Base-by-base conservation (phyloP, 805 yeast genomes). In the Priceomyces haplophilus region DNA sequence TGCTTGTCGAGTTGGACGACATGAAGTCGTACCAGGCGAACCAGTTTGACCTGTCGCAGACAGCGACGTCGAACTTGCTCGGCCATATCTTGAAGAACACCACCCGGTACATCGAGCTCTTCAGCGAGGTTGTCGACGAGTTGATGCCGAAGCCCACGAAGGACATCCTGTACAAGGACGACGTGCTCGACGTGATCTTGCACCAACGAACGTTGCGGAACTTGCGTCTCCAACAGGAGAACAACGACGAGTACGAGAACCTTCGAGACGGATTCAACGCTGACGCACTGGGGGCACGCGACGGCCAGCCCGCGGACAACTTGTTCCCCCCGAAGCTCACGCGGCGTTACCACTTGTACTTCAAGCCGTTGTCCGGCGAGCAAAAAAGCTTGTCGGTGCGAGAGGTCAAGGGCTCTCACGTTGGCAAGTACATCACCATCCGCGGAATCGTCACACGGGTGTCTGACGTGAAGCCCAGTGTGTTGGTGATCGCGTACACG, bases 381-480 rank as follows among this genome's bases (percentile, higher is more conserved):
- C 52, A 54, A 40, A 82, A 82, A 53, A 80, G 93, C 1, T 67
- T 88, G 43, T 85, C 97, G 2, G 98, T 93, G 4, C 80, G 99
- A 63, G 90, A 89, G 50, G 83, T 93, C 45, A 84, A 82, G 58
- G 97, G 97, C 48, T 69, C 74, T 30, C 82, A 79, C 50, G 74
- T 93, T 40, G 99, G 99, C 38, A 82, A 85, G 54, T 77, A 87
- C 48, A 85, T 93, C 55, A 90, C 97, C 0, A 85, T 90, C 3
- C 74, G 96, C 49, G 99, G 99, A 43, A 90, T 93, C 51, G 88
- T 91, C 39, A 93, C 98, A 7, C 76, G 99, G 51, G 96, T 90
- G 4, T 84, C 96, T 2, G 99, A 93, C 62, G 99, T 93, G 34
- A 91, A 90, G 63, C 99, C 99, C 3, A 74, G 88, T 4, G 87